Evolutionary conservation across 768 basidiomycete species (phyloP), one percentile per base, ranked within the genome.

Genomic region (Termitomyces sp.): DNA sequence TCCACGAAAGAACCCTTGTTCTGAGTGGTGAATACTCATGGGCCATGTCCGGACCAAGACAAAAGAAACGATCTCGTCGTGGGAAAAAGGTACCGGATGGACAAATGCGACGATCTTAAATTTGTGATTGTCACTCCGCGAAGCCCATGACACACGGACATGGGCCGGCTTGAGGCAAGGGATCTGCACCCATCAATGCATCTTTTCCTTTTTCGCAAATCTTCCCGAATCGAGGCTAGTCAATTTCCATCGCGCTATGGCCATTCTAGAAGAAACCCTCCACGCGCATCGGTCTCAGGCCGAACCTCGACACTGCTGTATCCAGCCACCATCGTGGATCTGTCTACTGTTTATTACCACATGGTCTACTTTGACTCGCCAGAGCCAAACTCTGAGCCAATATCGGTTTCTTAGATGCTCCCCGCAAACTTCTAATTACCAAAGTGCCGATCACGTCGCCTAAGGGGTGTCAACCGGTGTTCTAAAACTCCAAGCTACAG

Each of bases 401-500:
- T 31, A n/a, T 48, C 58, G 62, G 62, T 45, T 42, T 57, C 56
- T 37, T 50, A 57, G 48, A 59, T 59, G 56, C 57, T 59, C 41
- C 52, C 60, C 60, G 56, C 56, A 46, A 35, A 3, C 53, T 62
- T 55, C 40, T 40, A 43, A 57, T 64, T 64, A 64, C 51, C 29
- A 56, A 62, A 59, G 41, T 59, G 63, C 63, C 63, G 63, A 64
- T 64, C 63, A 64, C 42, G 52, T 62, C 63, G 63, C 63, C 54
- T 27, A 25, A 41, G 16, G n/a, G 43, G 46, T 38, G 56, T 48
- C 47, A 51, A 47, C 58, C 56, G 58, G 58, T 43, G 17, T 62
- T 62, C 47, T 50, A 59, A 57, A 32, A n/a, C n/a, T 45, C 42
- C 29, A 47, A 32, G 23, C 17, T 9, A 35, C 21, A 51, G 29